These are phyloP conservation scores for Diaporthe citri DNA, from an alignment of 2,329 filamentous ascomycete species.

Conservation along the genomic window DNA sequence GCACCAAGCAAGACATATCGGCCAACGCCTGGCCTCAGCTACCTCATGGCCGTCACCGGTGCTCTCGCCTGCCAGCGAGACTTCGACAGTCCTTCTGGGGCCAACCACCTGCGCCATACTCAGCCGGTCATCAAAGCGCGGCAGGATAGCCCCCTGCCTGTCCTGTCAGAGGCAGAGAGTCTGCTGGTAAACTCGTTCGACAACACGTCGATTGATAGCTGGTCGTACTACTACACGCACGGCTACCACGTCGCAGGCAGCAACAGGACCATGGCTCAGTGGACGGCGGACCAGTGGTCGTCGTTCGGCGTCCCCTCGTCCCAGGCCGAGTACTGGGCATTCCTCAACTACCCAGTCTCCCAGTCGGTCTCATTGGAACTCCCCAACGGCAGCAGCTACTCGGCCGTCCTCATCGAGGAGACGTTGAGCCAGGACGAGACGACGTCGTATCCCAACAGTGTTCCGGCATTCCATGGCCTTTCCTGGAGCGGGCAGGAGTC, in stretches of 20 bases:
- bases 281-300: slow-evolving; percentile 54
- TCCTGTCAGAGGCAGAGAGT: slow-evolving; percentile 51
- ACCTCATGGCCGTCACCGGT: neutral
- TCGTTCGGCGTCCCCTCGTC: slow-evolving; percentile 52
- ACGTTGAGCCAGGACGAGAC: slow-evolving; percentile 14
- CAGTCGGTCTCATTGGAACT: slow-evolving; percentile 53
- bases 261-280: slow-evolving; percentile 53
- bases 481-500: slow-evolving; percentile 94
- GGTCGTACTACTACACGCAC: slow-evolving; percentile 56
- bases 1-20: neutral
- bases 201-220: slow-evolving; percentile 53
- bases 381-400: slow-evolving; percentile 6
- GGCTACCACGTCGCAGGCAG: slow-evolving; percentile 54
- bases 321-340: slow-evolving; percentile 66
- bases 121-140: neutral
- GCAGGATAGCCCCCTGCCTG: slow-evolving; percentile 41
- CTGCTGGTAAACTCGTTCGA: slow-evolving; percentile 53
- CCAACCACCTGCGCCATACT: slow-evolving; percentile 18
- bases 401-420: slow-evolving; percentile 15
- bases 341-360: slow-evolving; percentile 71
- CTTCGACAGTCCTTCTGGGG: slow-evolving; percentile 1
- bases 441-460: slow-evolving; percentile 9
- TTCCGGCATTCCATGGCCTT: slow-evolving; percentile 85
- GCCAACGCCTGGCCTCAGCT: neutral
- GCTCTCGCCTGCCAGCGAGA: neutral